Evolutionary conservation across 1,284 basidiomycete genomes (phyloP), one percentile per base, ranked within the genome.

Genomic region (Takashimella koratensis): DNA sequence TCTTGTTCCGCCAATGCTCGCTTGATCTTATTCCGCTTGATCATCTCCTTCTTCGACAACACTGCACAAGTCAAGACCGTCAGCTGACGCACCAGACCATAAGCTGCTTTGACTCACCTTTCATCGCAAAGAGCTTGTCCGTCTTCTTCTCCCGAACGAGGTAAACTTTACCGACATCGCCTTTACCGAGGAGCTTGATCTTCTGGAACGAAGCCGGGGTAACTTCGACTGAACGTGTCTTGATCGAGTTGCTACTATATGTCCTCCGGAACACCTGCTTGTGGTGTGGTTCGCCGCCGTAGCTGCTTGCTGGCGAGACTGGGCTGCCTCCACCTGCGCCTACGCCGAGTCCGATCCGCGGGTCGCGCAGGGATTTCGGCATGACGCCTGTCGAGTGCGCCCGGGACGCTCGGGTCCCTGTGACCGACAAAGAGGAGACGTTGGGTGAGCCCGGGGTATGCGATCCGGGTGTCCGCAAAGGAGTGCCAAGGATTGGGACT

Each of bases 11-110:
- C 95, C 64, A 97, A 76, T 13, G 93, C 93, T 58, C 93, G 86
- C 76, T 97, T 96, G 79, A 97, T 94, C 81, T 97, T 97, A 80
- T 94, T 94, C 65, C 93, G 85, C 78, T 94, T 90, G 76, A 97
- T 92, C 93, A 97, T 96, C 79, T 97, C 93, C 80, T 88, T 90
- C 79, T 97, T 97, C 49, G 90, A 94, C 45, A 97, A 79, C 19
- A 97, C 93, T 92, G 48, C n/a, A n/a, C n/a, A n/a, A n/a, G n/a
- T n/a, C n/a, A n/a, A n/a, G 10, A 52, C 55, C 51, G 59, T 2
- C 21, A 26, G 19, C 43, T 16, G 16, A 26, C 16, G 20, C 46
- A 24, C 23, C 42, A 43, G n/a, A n/a, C n/a, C n/a, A n/a, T n/a
- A 21, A 23, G 24, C 19, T 11, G 25, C 21, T 21, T 10, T 8